Base-by-base conservation (phyloP, 805 yeast species). In the Cyberlindnera xishuangbannaensis region DNA sequence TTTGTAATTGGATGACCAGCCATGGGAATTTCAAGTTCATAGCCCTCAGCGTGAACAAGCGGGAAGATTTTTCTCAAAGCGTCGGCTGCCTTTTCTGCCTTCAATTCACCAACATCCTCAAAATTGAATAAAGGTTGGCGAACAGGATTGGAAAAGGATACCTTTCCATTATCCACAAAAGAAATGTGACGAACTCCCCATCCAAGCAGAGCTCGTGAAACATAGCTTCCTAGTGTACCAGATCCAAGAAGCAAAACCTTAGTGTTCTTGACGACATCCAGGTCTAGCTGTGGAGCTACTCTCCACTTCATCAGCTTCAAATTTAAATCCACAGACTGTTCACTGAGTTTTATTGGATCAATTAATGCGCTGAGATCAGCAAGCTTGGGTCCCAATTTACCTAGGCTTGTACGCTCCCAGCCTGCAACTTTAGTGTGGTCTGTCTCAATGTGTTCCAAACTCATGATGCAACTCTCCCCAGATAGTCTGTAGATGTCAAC, bases 231-330 rank as follows among this genome's bases (percentile, higher is more conserved):
- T 7, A 94, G 65, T 3, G 99, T 92, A 6, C 99, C 99, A 0
- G 97, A 83, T 0, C 99, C 99, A n/a, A 92, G 67, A 12, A 92
- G 61, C 27, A 92, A 58, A 24, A 88, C 81, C 43, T 70, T 79
- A 9, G 80, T 71, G 13, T 58, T 39, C 43, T 74, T 71, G 15
- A 92, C 64, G 3, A 60, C 51, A 6, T 83, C 88, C 29, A 92
- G 63, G 50, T 92, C 73, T 4, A 92, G 53, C 7, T 76, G 69
- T 0, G 98, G 97, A 0, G 84, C 86, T 13, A 92, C 73, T 45
- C 98, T 69, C 99, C 99, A 92, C 53, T 87, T 86, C 98, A 92
- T 92, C 28, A 92, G 64, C 59, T 85, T 84, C 38, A 92, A 64
- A 52, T 92, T 92, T 36, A 92, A 67, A 55, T 88, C 96, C 6